Evolutionary conservation across 169 alveolate species (phyloP).

Genomic region (Perkinsus chesapeaki): DNA sequence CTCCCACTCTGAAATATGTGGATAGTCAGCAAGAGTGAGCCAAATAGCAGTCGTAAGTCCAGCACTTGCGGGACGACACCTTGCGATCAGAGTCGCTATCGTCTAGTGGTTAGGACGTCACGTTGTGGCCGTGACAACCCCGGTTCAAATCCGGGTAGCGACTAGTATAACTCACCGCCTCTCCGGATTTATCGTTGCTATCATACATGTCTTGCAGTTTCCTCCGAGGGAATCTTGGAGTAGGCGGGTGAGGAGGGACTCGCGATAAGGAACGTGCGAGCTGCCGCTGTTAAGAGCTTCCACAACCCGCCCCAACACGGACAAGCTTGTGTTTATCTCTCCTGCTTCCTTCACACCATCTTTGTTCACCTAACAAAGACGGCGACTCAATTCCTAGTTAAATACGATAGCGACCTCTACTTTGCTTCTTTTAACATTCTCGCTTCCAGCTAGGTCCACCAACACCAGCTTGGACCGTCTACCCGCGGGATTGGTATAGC

Average conservation of each 20-base stretch:
- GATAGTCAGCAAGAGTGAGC: too few species aligned
- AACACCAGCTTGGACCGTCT: conserved; percentile 4
- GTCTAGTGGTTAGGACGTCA: too few species aligned
- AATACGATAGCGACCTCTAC: neutral
- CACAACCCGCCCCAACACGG: conserved; percentile 4
- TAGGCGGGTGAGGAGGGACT: neutral
- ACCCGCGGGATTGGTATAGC: neutral
- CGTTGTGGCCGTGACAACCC: too few species aligned
- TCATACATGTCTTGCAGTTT: conserved; percentile 5
- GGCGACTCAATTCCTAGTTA: neutral
- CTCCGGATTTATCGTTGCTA: conserved; percentile 6
- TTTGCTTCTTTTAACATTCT: neutral
- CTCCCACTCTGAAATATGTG: too few species aligned
- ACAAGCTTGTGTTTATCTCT: neutral
- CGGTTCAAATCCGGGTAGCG: too few species aligned
- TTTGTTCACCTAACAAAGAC: neutral
- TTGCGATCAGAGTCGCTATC: too few species aligned
- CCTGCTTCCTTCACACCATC: conserved; percentile 10
- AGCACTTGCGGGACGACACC: too few species aligned
- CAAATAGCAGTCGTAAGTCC: too few species aligned
- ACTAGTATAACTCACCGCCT: neutral
- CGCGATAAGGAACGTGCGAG: conserved; percentile 10
- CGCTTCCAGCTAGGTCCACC: conserved; percentile 11
- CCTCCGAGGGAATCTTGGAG: conserved; percentile 15
- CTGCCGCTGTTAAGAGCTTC: neutral